A percentile compares a stretch with the other conserved stretches of the same genome.
phyloP scores from a whole-genome alignment of 768 basidiomycete genomes.

The Pluteus cervinus region DNA sequence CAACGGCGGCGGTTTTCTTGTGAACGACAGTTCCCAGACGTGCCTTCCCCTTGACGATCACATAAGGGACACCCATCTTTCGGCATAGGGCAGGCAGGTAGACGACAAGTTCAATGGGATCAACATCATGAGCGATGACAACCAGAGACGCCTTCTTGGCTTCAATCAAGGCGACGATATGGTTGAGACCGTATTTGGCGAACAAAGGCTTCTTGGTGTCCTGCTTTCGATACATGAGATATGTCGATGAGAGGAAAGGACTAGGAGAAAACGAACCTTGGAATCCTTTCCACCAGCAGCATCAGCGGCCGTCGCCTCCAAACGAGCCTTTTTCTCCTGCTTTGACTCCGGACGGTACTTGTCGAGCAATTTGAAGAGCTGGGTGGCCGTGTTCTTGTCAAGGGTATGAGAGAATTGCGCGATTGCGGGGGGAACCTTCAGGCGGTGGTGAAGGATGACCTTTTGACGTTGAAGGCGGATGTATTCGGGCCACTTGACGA shows the following conservation, averaged over 20 bases:
- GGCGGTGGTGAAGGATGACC: conserved; percentile 94
- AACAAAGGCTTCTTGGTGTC: conserved; percentile 93
- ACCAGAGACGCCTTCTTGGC: conserved; percentile 97
- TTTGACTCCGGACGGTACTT: conserved; percentile 95
- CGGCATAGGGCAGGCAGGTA: conserved; percentile 97
- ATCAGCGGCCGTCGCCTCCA: conserved; percentile 69
- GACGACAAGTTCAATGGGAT: conserved; percentile 98
- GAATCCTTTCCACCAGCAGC: conserved; percentile 72
- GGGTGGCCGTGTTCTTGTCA: conserved; percentile 99
- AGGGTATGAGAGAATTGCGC: conserved; percentile 96
- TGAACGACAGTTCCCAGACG: conserved; percentile 97
- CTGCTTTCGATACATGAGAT: conserved; percentile 21
- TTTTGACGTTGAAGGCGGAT: conserved; percentile 97
- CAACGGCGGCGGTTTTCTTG: conserved; percentile 95
- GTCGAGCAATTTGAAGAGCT: conserved; percentile 96
- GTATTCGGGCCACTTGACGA: conserved; percentile 99
- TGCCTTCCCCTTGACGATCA: conserved; percentile 97
- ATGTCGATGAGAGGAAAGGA: neutral
- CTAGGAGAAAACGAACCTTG: conserved; percentile 28
- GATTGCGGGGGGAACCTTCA: conserved; percentile 98
- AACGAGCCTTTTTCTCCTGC: conserved; percentile 95
- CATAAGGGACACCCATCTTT: conserved; percentile 99
- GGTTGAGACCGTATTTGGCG: conserved; percentile 97
- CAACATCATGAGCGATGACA: conserved; percentile 95
- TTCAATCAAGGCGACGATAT: conserved; percentile 91